Evolutionary conservation across 2,329 filamentous ascomycete species (phyloP), one percentile per base, ranked within the genome.

Genomic region (Sclerotinia subarctica): DNA sequence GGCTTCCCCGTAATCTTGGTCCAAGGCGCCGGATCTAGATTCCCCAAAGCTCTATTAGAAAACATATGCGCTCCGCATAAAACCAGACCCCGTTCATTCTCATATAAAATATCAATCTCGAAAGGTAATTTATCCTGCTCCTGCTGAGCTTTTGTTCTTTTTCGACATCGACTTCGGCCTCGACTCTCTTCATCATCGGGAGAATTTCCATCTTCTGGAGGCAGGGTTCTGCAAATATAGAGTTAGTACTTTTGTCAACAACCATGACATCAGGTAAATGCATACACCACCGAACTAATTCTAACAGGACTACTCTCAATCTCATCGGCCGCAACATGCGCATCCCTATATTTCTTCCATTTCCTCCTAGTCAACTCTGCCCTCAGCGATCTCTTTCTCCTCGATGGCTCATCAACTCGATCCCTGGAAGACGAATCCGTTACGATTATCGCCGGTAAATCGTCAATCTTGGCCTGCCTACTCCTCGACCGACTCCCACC

Each of bases 51-150:
- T 71, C 89, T 90, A 10, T 88, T 86, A 1, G 94, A 96, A 81
- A 97, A 99, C n/a, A 96, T 84, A 0, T 94, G 89, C 17, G 93
- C 86, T 38, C 95, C 94, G 75, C 94, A 98, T 70, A 96, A 83
- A 76, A 97, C 96, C 51, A 88, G 89, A 15, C 95, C 95, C 68
- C 95, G 87, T 80, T 99, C 92, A 76, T 99, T 99, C 78, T 99
- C 95, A 79, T 96, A 98, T 0, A 99, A 83, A 6, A 98, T 86
- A 71, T 99, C 95, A 70, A 98, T 88, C 38, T 86, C 89, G 2
- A 82, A 82, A 77, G 58, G 66, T 69, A 63, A 38, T 64, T 68
- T 58, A 49, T 60, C 29, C 42, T 38, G 47, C 56, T 64, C 46
- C 46, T 26, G 62, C n/a, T 42, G 63, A 24, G 54, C n/a, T 57